phyloP scores from a whole-genome alignment of 2,329 filamentous ascomycete genomes.

The Thelonectria discophora region DNA sequence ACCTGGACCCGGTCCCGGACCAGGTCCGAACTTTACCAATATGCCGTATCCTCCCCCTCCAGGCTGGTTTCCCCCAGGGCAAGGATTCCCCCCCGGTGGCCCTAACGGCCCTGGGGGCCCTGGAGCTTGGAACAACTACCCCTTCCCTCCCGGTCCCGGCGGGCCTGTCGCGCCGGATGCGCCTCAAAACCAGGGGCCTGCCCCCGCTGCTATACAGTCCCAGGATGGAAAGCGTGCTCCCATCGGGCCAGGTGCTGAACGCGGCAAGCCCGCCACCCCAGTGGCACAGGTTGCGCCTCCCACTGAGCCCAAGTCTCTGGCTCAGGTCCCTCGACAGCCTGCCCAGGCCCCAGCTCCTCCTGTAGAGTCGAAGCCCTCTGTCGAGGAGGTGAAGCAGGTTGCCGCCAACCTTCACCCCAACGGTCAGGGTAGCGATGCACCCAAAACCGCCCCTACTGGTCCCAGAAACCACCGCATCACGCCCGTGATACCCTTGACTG shows the following conservation, averaged over 20 bases:
- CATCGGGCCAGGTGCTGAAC: slow-evolving; percentile 61
- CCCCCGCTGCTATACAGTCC: slow-evolving; percentile 53
- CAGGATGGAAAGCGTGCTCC: slow-evolving; percentile 59
- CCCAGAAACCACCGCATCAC: slow-evolving; percentile 65
- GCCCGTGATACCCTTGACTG: slow-evolving; percentile 72
- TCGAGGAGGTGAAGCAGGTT: slow-evolving; percentile 53
- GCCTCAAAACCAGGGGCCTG: slow-evolving; percentile 63
- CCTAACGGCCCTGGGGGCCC: slow-evolving; percentile 61
- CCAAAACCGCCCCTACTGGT: slow-evolving; percentile 56
- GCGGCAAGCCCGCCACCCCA: slow-evolving; percentile 57
- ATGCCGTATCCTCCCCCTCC: slow-evolving; percentile 82
- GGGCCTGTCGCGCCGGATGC: slow-evolving; percentile 68
- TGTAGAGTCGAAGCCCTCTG: slow-evolving; percentile 73
- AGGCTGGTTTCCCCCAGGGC: slow-evolving; percentile 81
- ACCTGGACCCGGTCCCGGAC: slow-evolving; percentile 62
- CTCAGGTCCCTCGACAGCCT: slow-evolving; percentile 57
- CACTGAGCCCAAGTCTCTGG: slow-evolving; percentile 62
- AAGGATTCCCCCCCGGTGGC: slow-evolving; percentile 72
- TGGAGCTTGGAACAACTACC: slow-evolving; percentile 48
- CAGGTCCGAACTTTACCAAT: slow-evolving; percentile 71
- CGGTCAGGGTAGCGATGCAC: slow-evolving; percentile 46
- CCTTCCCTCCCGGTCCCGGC: slow-evolving; percentile 56
- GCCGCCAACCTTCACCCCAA: slow-evolving; percentile 55
- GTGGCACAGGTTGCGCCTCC: slow-evolving; percentile 56
- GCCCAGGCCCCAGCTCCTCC: slow-evolving; percentile 68